Evolutionary conservation across 139 green algal genomes (phyloP).

Genomic region (Mesotaenium endlicherianum): DNA sequence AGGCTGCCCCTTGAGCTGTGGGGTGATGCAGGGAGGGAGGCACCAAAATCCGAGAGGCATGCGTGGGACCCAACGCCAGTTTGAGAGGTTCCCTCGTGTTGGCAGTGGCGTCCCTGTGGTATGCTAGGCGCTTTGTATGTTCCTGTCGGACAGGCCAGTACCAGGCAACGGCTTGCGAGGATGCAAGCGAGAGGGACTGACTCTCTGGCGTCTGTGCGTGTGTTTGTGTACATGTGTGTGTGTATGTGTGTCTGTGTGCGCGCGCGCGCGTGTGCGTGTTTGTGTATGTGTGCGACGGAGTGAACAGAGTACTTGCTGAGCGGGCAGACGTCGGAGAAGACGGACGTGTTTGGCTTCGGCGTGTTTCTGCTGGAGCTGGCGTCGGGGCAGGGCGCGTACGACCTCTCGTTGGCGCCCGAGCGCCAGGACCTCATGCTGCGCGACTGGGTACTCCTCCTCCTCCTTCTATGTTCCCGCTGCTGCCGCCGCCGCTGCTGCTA

Average conservation of each 20-base stretch:
- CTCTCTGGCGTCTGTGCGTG: too few species aligned
- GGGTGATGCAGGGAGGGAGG: too few species aligned
- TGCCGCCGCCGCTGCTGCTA: neutral
- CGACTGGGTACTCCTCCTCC: neutral
- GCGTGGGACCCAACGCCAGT: too few species aligned
- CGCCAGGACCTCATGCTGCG: neutral
- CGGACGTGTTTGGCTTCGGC: conserved; percentile 27
- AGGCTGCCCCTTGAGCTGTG: too few species aligned
- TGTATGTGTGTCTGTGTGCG: neutral
- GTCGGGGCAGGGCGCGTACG: conserved; percentile 2
- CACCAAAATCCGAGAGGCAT: too few species aligned
- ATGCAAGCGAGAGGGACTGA: too few species aligned
- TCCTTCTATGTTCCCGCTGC: neutral
- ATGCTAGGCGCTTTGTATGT: too few species aligned
- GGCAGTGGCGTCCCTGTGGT: too few species aligned
- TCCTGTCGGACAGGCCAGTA: too few species aligned
- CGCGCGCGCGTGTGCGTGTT: neutral
- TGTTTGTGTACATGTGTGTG: too few species aligned
- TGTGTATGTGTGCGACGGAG: neutral
- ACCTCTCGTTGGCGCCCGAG: neutral
- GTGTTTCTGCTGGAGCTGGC: conserved; percentile 35
- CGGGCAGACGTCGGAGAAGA: conserved; percentile 26
- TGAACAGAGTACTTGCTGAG: conserved; percentile 21
- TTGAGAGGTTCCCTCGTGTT: too few species aligned
- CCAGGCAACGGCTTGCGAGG: too few species aligned